phyloP scores from a whole-genome alignment of 2,329 filamentous ascomycete genomes.

The Ceratocystiopsis sp. region DNA sequence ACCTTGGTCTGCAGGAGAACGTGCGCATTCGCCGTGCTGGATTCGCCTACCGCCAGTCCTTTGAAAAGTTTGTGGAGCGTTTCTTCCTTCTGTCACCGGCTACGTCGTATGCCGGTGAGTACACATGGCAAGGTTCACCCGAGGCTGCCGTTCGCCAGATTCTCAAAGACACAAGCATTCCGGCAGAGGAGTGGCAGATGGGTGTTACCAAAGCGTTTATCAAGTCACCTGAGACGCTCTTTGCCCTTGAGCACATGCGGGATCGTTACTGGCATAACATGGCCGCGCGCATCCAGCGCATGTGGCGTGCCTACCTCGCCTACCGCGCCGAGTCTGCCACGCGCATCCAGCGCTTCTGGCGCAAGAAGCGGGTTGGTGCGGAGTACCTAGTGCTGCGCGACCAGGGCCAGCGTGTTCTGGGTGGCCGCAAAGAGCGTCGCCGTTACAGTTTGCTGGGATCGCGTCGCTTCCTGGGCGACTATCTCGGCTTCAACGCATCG shows the following conservation, averaged over 20 bases:
- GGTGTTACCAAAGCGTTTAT: slow-evolving; percentile 95
- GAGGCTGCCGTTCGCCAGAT: slow-evolving; percentile 84
- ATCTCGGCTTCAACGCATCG: slow-evolving; percentile 70
- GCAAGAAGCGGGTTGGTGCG: slow-evolving; percentile 77
- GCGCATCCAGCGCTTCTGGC: slow-evolving; percentile 88
- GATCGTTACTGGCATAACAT: slow-evolving; percentile 99
- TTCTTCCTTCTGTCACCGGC: slow-evolving; percentile 92
- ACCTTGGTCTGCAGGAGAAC: slow-evolving; percentile 97
- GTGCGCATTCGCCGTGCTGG: slow-evolving; percentile 91
- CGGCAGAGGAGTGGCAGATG: slow-evolving; percentile 90
- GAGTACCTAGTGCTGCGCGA: slow-evolving; percentile 82
- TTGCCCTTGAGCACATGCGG: slow-evolving; percentile 92
- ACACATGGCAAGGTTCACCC: slow-evolving; percentile 82
- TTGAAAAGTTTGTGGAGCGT: slow-evolving; percentile 94
- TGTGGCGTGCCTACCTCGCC: slow-evolving; percentile 89
- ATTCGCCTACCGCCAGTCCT: slow-evolving; percentile 92
- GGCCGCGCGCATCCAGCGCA: slow-evolving; percentile 91
- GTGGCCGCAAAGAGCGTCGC: slow-evolving; percentile 75
- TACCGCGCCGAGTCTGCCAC: slow-evolving; percentile 87
- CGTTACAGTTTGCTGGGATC: slow-evolving; percentile 84
- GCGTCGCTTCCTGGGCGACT: slow-evolving; percentile 85
- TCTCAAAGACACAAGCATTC: slow-evolving; percentile 89
- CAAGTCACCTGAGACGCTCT: slow-evolving; percentile 92
- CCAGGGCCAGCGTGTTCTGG: slow-evolving; percentile 66
- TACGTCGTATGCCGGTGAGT: slow-evolving; percentile 91